Conservation (phyloP, 2,329 filamentous ascomycete genomes). For the Fusarium sp. region DNA sequence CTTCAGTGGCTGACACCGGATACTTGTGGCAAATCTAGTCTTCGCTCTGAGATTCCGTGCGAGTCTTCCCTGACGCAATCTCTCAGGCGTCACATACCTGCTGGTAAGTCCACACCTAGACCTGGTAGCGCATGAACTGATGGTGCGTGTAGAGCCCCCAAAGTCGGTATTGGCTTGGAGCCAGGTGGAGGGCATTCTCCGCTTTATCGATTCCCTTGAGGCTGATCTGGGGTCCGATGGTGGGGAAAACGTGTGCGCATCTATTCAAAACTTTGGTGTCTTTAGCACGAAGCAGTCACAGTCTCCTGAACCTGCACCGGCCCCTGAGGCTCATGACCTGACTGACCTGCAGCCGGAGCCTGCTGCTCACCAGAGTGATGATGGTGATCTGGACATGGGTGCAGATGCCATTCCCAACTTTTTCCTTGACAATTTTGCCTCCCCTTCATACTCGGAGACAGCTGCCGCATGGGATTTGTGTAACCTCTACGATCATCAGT, state of each 20-base stretch:
- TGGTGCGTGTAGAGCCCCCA: conserved; percentile 6
- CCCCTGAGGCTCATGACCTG: neutral
- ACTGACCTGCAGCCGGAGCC: neutral
- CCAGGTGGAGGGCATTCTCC: conserved; percentile 29
- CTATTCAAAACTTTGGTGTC: conserved; percentile 25
- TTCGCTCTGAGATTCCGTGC: neutral
- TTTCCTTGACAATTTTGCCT: conserved; percentile 6
- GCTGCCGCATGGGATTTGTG: conserved; percentile 25
- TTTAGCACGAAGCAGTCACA: conserved; percentile 2
- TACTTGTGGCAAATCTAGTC: neutral
- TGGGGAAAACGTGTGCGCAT: conserved; percentile 6
- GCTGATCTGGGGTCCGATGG: neutral
- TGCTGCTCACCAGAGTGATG: neutral
- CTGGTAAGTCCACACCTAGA: conserved; percentile 2
- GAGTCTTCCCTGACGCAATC: neutral
- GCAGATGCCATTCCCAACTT: neutral
- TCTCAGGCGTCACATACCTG: conserved; percentile 15
- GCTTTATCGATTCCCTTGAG: conserved; percentile 16
- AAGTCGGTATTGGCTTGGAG: conserved; percentile 14
- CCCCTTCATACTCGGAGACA: conserved; percentile 19
- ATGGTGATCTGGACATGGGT: neutral
- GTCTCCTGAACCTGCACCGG: neutral
- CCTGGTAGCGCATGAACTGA: neutral
- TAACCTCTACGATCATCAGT: conserved; percentile 7
- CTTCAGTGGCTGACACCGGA: conserved; percentile 42